Percentiles rank a stretch among this genome's conserved stretches.
Conservation (phyloP, 805 yeast genomes). For the Wickerhamomyces strasburgensis region DNA sequence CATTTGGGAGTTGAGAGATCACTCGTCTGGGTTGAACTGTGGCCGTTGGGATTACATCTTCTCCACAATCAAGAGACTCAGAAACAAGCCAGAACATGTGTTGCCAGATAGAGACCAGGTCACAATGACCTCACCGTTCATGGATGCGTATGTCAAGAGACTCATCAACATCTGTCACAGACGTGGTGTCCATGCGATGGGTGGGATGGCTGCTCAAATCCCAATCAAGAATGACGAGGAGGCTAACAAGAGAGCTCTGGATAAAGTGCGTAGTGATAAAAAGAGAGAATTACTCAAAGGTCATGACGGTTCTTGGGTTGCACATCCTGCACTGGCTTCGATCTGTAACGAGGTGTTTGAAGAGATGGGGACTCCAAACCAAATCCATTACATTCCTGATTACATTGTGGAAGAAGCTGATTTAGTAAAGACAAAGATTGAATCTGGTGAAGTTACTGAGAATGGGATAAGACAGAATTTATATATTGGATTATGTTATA, state of each 20-base stretch:
- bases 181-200: conserved; percentile 82
- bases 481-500: conserved; percentile 71
- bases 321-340: conserved; percentile 77
- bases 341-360: conserved; percentile 69
- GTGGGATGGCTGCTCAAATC: conserved; percentile 88
- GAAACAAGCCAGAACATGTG: conserved; percentile 60
- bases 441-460: conserved; percentile 58
- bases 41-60: conserved; percentile 90
- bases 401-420: conserved; percentile 47
- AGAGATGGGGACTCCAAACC: conserved; percentile 81
- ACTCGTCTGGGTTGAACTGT: conserved; percentile 78
- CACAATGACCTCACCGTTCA: conserved; percentile 77
- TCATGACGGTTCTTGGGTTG: conserved; percentile 88
- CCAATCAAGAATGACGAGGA: conserved; percentile 70
- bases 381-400: conserved; percentile 48
- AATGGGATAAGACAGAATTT: conserved; percentile 68
- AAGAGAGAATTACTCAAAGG: conserved; percentile 72
- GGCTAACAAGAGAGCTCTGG: conserved; percentile 62
- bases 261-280: conserved; percentile 69
- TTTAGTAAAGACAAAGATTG: conserved; percentile 60
- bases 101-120: conserved; percentile 76
- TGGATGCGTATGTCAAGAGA: conserved; percentile 72
- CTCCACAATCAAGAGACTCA: conserved; percentile 69
- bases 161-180: conserved; percentile 70
- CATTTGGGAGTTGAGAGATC: conserved; percentile 69